Percentiles rank a stretch among this genome's conserved stretches.
Evolutionary conservation across 306 rosid genomes (phyloP).

Genomic region (Quercus bicolor): DNA sequence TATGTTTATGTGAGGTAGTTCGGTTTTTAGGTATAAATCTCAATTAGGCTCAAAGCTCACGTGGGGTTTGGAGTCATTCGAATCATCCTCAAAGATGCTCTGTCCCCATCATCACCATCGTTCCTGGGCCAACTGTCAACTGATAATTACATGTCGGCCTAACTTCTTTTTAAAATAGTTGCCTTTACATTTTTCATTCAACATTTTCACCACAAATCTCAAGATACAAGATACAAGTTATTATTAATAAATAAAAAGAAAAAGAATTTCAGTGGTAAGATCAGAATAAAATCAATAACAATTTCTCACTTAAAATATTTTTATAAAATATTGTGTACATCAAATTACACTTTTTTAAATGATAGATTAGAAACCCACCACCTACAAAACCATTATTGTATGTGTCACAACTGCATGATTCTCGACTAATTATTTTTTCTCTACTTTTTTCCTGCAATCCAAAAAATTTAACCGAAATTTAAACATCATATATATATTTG

Average conservation of each 20-base stretch:
- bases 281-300: too few relatives aligned
- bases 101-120: too few relatives aligned
- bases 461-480: not conserved
- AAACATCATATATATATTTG: not conserved
- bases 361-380: too few relatives aligned
- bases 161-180: too few relatives aligned
- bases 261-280: rapidly evolving
- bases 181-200: too few relatives aligned
- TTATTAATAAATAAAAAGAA: too few relatives aligned
- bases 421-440: not conserved
- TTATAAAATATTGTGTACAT: too few relatives aligned
- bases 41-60: conserved; percentile 20
- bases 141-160: too few relatives aligned
- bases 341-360: too few relatives aligned
- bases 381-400: too few relatives aligned
- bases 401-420: not conserved
- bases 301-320: rapidly evolving
- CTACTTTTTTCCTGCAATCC: not conserved
- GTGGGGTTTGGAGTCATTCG: conserved; percentile 22
- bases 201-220: rapidly evolving
- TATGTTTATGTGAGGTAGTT: conserved; percentile 8
- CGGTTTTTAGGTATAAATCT: conserved; percentile 10
- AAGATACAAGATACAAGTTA: rapidly evolving
- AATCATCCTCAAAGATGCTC: not conserved
- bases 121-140: too few relatives aligned